Evolutionary conservation across 2,329 filamentous ascomycete species (phyloP), one percentile per base, ranked within the genome.

Genomic region (Ophiostoma sp.): DNA sequence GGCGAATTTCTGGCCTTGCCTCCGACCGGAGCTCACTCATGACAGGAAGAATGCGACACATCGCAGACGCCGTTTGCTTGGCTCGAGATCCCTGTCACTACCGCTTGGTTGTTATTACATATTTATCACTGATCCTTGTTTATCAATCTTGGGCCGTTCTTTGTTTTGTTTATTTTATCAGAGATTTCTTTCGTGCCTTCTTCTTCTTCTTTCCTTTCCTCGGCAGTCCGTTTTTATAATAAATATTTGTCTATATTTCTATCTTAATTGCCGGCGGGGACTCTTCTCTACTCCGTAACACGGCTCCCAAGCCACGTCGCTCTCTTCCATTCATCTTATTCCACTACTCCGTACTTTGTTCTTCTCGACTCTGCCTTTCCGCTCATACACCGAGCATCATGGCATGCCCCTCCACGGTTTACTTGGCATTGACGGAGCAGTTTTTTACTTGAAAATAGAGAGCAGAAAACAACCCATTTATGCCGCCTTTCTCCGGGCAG

Each of bases 111-210:
- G 38, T 63, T 60, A 60, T 60, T 60, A 60, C 55, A 60, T 60
- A 38, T 60, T 38, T 60, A 60, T 60, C 55, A 60, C 55, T 60
- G 60, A 44, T 64, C 60, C 38, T 42, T 64, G 60, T 64, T 64
- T 64, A 41, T 64, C 60, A 41, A 64, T 44, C 60, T 41, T 64
- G 36, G 36, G 16, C 60, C 18, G 38, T 41, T 14, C 27, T 16
- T 62, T 62, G 27, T 4, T 16, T 62, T 62, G 36, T 4, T 62
- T 63, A 40, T 42, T 40, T 42, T 18, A 38, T 40, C 38, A 27
- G 1, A 2, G 2, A 27, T 38, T 60, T n/a, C 55, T 60, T 60
- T 52, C 55, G 5, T 60, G 4, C 8, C 55, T 36, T 60, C 27
- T 38, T 11, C 27, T 38, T 40, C 9, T 52, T 60, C 27, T 60